Base-by-base conservation (phyloP, 2,329 filamentous ascomycete species). In the Fusarium fracticaudum region DNA sequence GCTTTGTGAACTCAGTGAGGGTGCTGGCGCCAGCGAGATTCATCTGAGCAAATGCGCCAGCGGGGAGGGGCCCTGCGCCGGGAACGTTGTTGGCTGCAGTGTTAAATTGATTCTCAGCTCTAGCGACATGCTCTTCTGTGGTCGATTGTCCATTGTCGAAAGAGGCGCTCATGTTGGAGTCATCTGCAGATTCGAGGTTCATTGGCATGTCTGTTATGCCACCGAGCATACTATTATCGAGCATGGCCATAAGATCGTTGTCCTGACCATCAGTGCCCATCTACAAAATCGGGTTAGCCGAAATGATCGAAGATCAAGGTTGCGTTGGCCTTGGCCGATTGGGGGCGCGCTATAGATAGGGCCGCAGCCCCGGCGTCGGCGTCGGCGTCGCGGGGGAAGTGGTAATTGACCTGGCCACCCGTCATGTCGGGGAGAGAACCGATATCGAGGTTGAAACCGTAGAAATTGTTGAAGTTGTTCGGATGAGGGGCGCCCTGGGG, bases 1-100 rank as follows among this genome's bases (percentile, higher is more conserved):
- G 83, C 81, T 90, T 90, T 50, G 88, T 90, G 70, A 90, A 90
- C 79, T 90, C 88, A 69, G 87, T 89, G 72, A 90, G 77, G 22
- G 85, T 86, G 77, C 81, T 87, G 62, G 81, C 81, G 69, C 79
- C 80, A 31, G 81, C 78, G 31, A 81, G 67, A 70, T 76, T 76
- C 70, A 78, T 74, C 55, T 82, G 80, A 59, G 79, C 76, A 66
- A 84, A 83, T 60, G 80, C 79, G 38, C 82, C 80, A 29, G 83
- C 82, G 20, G 86, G 84, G 38, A 83, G 68, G n/a, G 84, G 84
- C 33, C 84, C 83, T 22, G 82, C 83, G 66, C 84, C 84, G 43
- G 84, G 83, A 13, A 84, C 79, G 47, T 82, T 82, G 68, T 83
- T 83, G 55, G 79, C 77, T 5, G 77, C 78, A 3, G 79, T 80